Evolutionary conservation across 2,329 filamentous ascomycete genomes (phyloP).

Genomic region (Cladophialophora psammophila): DNA sequence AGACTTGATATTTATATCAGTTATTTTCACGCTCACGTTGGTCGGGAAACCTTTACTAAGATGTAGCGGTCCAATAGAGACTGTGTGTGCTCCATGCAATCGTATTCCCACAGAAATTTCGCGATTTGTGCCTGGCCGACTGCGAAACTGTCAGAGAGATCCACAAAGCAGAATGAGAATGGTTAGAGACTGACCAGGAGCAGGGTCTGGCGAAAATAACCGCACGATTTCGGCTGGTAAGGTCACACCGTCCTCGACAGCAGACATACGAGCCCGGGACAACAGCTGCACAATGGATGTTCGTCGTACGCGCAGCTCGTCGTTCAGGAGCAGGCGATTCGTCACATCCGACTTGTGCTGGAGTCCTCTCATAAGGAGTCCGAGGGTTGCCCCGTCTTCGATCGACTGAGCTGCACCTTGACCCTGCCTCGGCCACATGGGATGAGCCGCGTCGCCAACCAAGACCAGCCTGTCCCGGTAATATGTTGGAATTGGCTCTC

Average conservation of each 20-base stretch:
- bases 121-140: neutral
- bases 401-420: conserved; percentile 49
- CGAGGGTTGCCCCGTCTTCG: conserved; percentile 45
- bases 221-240: neutral
- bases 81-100: neutral
- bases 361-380: conserved; percentile 11
- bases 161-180: neutral
- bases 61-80: neutral
- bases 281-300: conserved; percentile 12
- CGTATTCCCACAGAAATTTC: neutral
- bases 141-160: neutral
- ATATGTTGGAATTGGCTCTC: conserved; percentile 50
- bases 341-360: conserved; percentile 8
- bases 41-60: neutral
- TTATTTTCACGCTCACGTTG: neutral
- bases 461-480: conserved; percentile 47
- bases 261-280: neutral
- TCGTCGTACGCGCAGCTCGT: conserved; percentile 14
- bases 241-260: neutral
- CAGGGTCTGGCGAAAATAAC: neutral
- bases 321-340: conserved; percentile 10
- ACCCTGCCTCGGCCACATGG: conserved; percentile 45
- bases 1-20: neutral
- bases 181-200: neutral
- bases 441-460: conserved; percentile 45